Base-by-base conservation (phyloP, 2,329 filamentous ascomycete genomes). In the Tolypocladium inflatum region DNA sequence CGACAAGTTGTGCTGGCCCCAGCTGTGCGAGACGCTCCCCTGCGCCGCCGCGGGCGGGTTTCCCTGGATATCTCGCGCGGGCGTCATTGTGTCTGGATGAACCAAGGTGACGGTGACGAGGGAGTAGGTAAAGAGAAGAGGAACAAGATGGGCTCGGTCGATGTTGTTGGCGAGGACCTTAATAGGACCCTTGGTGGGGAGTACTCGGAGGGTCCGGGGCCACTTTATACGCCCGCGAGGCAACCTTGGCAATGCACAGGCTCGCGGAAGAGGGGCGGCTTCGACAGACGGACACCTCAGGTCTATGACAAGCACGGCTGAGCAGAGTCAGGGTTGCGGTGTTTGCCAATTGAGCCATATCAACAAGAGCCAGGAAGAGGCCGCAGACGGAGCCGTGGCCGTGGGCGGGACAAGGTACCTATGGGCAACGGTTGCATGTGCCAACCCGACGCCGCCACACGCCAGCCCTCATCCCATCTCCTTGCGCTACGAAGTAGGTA, bases 1-100 rank as follows among this genome's bases (percentile, higher is more conserved):
- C 38, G 89, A 91, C 62, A 91, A 76, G 68, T 71, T 71, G 69
- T 58, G 61, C 48, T 64, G 64, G 50, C 82, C 85, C 68, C 86
- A 76, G 70, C 79, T 85, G 68, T 84, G 80, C 21, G 82, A 83
- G 66, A 77, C 80, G 64, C 71, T 63, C 64, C 74, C 62, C 55
- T 65, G 70, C 59, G 30, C 48, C 48, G 71, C 66, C 30, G 63
- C 57, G 58, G 72, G 64, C 59, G 70, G 73, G 64, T 63, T 65
- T 35, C 69, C 65, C 21, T 68, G 60, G 61, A 85, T 85, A 62
- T 83, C 77, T 67, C 76, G 73, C 65, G 70, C 64, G 50, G 76
- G 69, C 58, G 75, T 67, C 77, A 80, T 80, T 66, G 54, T 23
- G n/a, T 8, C 37, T 19, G 21, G 8, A 6, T 35, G 2, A 10